Conservation (phyloP, 345 rosid species). For the Corchorus capsularis region DNA sequence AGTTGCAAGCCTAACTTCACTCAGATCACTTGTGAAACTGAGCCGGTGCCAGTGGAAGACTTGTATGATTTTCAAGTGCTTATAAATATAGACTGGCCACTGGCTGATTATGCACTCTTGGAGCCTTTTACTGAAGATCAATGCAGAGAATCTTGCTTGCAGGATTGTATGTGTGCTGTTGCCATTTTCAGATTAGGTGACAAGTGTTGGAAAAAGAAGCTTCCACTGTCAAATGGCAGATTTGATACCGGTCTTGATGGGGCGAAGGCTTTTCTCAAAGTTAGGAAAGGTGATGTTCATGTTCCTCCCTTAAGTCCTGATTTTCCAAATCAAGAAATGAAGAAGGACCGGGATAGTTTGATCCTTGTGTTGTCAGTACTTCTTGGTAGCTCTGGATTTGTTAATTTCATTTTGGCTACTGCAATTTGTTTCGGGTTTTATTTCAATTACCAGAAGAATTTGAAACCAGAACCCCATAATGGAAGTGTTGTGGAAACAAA, state of each 20-base stretch:
- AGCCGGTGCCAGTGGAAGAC: not conserved
- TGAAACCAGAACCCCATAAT: not conserved
- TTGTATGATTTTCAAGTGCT: constrained; percentile 4
- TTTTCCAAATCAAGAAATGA: no score
- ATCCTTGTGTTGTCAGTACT: constrained; percentile 6
- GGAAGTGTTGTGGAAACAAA: constrained; percentile 20
- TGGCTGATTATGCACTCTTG: constrained; percentile 29
- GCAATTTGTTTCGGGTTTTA: constrained; percentile 9
- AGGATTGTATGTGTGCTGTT: constrained; percentile 46
- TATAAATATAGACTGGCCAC: constrained; percentile 33
- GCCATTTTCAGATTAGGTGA: constrained; percentile 10
- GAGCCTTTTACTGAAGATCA: constrained; percentile 23
- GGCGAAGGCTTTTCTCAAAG: constrained; percentile 1
- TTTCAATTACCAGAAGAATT: constrained; percentile 21
- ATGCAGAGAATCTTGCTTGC: constrained; percentile 35
- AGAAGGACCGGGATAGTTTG: not conserved
- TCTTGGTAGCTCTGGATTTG: constrained; percentile 28
- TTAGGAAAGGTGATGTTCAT: constrained; percentile 2
- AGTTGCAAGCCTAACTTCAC: constrained; percentile 31
- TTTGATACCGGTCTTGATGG: not conserved
- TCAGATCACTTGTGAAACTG: constrained; percentile 22
- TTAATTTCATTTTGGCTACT: constrained; percentile 20
- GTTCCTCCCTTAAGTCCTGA: no score
- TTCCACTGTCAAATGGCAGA: constrained; percentile 21
- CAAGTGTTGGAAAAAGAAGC: constrained; percentile 21